Base-by-base conservation (phyloP, 371 early-diverging fungal species). In the Mucor velutinosus region DNA sequence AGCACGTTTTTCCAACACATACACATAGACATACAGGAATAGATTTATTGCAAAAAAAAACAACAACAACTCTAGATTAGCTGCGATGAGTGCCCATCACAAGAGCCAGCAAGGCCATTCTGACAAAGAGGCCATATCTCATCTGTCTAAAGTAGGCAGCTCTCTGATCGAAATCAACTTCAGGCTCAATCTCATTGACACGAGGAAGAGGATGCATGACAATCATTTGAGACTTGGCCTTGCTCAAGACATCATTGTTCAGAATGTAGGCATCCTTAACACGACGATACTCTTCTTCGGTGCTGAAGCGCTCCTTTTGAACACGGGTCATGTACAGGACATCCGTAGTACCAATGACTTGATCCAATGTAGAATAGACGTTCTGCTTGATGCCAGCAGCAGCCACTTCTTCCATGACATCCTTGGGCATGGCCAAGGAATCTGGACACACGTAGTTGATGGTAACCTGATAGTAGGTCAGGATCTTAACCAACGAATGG, bases 81-180 rank as follows among this genome's bases (percentile, higher is more conserved):
- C 67, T 47, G 25, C 81, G 78, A 8, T 71, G 64, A 67, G 78
- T 82, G 45, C 89, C 86, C 65, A 91, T 72, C 25, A 95, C 92
- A 49, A 97, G 83, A 49, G 97, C 93, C 66, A 98, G 79, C 49
- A 98, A 82, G 10, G 99, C 98, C 99, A 97, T 97, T 67, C 99
- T 87, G 41, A 97, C 97, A 80, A 92, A 97, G 74, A 98, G 87
- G 69, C 95, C 99, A 79, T 97, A 96, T 55, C 90, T 87, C 97
- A 97, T 97, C 79, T 97, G 98, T 64, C 98, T 86, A 86, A 98
- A 98, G 84, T 98, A 98, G 12, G 96, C 97, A 33, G 99, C 97
- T 43, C 99, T 87, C 75, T 91, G 95, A 72, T 97, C 98, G 66
- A 95, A 94, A 76, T 97, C 99, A 58, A 98, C 97, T 77, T 97